These are phyloP conservation scores for Sarocladium strictum DNA, from an alignment of 2,329 filamentous ascomycete species.

Conservation along the genomic window DNA sequence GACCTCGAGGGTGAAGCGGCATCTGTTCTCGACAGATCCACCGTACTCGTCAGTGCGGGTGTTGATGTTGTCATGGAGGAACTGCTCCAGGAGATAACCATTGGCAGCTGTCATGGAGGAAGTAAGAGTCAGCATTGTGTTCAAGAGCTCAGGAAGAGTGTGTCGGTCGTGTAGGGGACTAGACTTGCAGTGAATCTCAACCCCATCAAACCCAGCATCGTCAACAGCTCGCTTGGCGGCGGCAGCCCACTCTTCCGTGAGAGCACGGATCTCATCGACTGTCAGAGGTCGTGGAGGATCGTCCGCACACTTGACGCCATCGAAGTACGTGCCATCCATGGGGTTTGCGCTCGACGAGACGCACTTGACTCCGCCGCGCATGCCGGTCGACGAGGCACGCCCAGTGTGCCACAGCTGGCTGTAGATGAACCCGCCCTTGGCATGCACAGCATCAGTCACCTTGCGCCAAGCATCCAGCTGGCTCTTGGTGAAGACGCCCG, in stretches of 20 bases:
- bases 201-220: conserved; percentile 58
- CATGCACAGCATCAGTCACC: conserved; percentile 21
- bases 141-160: no score
- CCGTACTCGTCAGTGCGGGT: conserved; percentile 45
- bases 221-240: conserved; percentile 51
- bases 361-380: conserved; percentile 17
- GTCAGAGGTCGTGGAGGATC: conserved; percentile 57
- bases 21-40: conserved; percentile 41
- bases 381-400: conserved; percentile 36
- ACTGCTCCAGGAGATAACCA: conserved; percentile 36
- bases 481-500: conserved; percentile 22
- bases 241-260: conserved; percentile 54
- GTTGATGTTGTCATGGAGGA: conserved; percentile 34
- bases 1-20: conserved; percentile 39
- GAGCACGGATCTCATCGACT: conserved; percentile 54
- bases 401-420: conserved; percentile 58
- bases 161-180: no score
- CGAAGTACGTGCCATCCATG: conserved; percentile 43
- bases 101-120: conserved; percentile 14
- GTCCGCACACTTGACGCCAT: conserved; percentile 18
- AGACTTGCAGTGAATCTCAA: conserved; percentile 48
- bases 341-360: conserved; percentile 21
- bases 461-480: conserved; percentile 23
- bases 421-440: conserved; percentile 40
- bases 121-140: neutral